Evolutionary conservation across 306 rosid genomes (phyloP), one percentile per base, ranked within the genome.

Genomic region (Begonia fuchsioides): DNA sequence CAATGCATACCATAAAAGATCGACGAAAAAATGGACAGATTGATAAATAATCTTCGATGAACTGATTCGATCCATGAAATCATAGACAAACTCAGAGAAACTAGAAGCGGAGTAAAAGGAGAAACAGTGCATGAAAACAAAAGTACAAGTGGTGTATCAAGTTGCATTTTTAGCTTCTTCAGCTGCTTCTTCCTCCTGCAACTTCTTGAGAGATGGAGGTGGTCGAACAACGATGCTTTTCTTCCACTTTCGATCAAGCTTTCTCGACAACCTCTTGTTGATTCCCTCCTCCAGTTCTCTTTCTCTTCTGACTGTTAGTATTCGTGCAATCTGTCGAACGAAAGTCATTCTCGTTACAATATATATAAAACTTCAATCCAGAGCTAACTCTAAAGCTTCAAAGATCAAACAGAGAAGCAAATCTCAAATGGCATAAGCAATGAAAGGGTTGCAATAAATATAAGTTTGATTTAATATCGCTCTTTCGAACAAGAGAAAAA

Each of bases 231-330:
- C 73, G 50, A 90, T 84, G 77, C 71, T 77, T 54, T 40, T 82
- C 93, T 77, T 85, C 98, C 98, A 85, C 64, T 77, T 50, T 35
- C 71, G 68, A 53, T 92, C 96, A 3, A 85, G 67, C 76, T 92
- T 92, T 72, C 98, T 73, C 15, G 98, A 92, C 65, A 82, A 65
- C 61, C 98, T 69, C 74, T 85, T 92, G 17, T 60, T 65, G 9
- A 85, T 78, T 44, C 98, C 98, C 56, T 79, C 82, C 58, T 85
- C 98, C 4, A 85, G 43, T 73, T 92, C 94, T 72, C 96, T 77
- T 77, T 92, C 98, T 11, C 94, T 75, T 73, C 68, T 81, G 51
- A 85, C 93, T 6, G 98, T 92, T 17, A 85, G 94, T 93, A 92
- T 56, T 32, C 98, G 93, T 65, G 98, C 87, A 78, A 82, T 40